Conservation (phyloP, 345 rosid genomes). For the Pugionium dolabratum region DNA sequence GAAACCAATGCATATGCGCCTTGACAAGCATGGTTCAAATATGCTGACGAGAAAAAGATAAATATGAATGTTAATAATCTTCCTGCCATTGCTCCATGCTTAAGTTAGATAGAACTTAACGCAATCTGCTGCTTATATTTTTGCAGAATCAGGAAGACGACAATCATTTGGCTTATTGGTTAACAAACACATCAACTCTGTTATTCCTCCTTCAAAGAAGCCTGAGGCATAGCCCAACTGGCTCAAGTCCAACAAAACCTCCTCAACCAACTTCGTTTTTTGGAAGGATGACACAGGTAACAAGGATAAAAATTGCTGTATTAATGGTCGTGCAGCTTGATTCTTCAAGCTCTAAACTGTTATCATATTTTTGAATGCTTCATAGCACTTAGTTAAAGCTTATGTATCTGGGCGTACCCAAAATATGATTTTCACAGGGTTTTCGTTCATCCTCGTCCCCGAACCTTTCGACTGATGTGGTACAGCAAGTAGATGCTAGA, state of each 20-base stretch:
- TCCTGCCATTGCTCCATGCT: slow-evolving; percentile 51
- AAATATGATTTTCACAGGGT: slow-evolving; percentile 51
- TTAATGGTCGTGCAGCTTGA: slow-evolving; percentile 26
- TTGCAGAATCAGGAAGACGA: slow-evolving; percentile 80
- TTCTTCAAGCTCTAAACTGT: slow-evolving; percentile 17
- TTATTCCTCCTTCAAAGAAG: slow-evolving; percentile 80
- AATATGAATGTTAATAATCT: not conserved
- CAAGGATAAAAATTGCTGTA: slow-evolving; percentile 6
- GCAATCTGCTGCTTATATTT: slow-evolving; percentile 24
- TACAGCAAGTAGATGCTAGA: slow-evolving; percentile 85
- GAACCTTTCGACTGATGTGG: slow-evolving; percentile 56
- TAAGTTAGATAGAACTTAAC: slow-evolving; percentile 11
- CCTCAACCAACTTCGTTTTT: slow-evolving; percentile 77
- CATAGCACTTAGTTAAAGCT: slow-evolving; percentile 2
- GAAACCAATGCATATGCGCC: slow-evolving; percentile 13
- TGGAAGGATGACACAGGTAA: slow-evolving; percentile 87
- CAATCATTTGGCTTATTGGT: slow-evolving; percentile 88
- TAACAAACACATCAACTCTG: slow-evolving; percentile 76
- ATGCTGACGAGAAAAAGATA: not conserved
- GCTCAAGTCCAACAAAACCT: slow-evolving; percentile 61
- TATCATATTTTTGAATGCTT: slow-evolving; percentile 58
- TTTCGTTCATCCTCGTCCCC: slow-evolving; percentile 83
- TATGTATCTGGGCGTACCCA: slow-evolving; percentile 5
- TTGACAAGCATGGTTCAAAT: slow-evolving; percentile 11
- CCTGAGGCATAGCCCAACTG: slow-evolving; percentile 58